Conservation (phyloP, 208 protist species). For the Histomonas meleagridis region DNA sequence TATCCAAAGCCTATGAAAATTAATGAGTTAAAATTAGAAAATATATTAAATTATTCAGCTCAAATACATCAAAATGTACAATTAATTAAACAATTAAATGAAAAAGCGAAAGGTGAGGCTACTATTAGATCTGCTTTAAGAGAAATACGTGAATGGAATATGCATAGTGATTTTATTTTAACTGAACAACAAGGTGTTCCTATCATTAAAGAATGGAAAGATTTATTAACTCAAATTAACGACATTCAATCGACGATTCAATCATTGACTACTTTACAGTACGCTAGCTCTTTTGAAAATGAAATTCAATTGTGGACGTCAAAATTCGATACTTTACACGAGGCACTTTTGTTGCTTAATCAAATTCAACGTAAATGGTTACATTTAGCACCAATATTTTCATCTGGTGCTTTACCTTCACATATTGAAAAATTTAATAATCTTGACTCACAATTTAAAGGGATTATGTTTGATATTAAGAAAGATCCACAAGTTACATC, state of each 20-base stretch:
- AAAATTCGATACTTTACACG: constrained; percentile 71
- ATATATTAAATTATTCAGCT: not conserved
- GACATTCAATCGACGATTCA: constrained; percentile 81
- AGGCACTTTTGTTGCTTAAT: constrained; percentile 75
- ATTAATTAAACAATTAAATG: constrained; percentile 72
- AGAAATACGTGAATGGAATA: constrained; percentile 74
- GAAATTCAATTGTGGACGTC: constrained; percentile 72
- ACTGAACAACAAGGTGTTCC: constrained; percentile 61
- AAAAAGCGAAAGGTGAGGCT: constrained; percentile 77
- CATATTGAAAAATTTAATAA: constrained; percentile 78
- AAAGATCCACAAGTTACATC: constrained; percentile 66
- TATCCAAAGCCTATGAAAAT: constrained; percentile 25
- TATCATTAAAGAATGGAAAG: constrained; percentile 82
- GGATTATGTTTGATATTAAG: constrained; percentile 69
- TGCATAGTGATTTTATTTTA: constrained; percentile 62
- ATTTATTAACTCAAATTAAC: constrained; percentile 74
- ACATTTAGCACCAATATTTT: constrained; percentile 93
- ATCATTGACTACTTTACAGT: constrained; percentile 85
- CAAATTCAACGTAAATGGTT: constrained; percentile 92
- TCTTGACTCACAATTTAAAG: constrained; percentile 77
- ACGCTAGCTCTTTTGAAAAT: constrained; percentile 73
- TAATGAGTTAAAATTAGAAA: not conserved
- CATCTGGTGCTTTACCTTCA: constrained; percentile 77
- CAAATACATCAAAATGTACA: not conserved
- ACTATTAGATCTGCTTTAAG: constrained; percentile 78